Base-by-base conservation (phyloP, 345 rosid genomes). In the Lumnitzera racemosa region DNA sequence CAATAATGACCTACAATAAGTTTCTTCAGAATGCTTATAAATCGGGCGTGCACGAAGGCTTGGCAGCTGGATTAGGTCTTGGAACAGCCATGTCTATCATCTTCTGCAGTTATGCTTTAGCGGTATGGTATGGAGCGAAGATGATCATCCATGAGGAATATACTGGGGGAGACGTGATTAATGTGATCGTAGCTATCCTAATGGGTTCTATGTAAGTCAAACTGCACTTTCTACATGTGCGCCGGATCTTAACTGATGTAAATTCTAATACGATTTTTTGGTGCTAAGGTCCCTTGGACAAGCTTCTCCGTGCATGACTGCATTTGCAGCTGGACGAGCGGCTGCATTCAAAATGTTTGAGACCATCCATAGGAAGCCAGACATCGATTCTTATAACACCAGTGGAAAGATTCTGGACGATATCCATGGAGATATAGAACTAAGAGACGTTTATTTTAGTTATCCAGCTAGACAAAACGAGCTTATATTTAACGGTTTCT, bases 401-500 rank as follows among this genome's bases (percentile, higher is more conserved):
- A 81, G 47, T 0, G 96, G 95, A 12, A 80, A 75, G 53, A 69
- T 62, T 60, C 64, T 84, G 54, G 80, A 76, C 27, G 96, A 89
- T 59, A 75, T 89, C 51, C 57, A 70, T 14, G 96, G 95, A 62
- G 85, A 89, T 47, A 65, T 89, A 57, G 95, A 86, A 64, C 71
- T 89, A 79, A 76, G 20, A 20, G 20, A 20, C 1, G 20, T 20
- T 20, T 20, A 20, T 20, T 20, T 20, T 20, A 20, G 20, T 24
- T 89, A 89, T 56, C 96, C 96, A 2, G 87, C 96, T 6, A 80
- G 96, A 67, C 95, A 89, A 2, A 74, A 83, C 6, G 95, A 89
- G 48, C 81, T 71, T 23, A 81, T 89, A 46, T 86, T 89, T 49
- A 61, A 68, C 5, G 89, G 95, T 1, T 89, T 89, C 66, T 86